Conservation (phyloP, 2,329 filamentous ascomycete genomes). For the Sporothrix globosa region DNA sequence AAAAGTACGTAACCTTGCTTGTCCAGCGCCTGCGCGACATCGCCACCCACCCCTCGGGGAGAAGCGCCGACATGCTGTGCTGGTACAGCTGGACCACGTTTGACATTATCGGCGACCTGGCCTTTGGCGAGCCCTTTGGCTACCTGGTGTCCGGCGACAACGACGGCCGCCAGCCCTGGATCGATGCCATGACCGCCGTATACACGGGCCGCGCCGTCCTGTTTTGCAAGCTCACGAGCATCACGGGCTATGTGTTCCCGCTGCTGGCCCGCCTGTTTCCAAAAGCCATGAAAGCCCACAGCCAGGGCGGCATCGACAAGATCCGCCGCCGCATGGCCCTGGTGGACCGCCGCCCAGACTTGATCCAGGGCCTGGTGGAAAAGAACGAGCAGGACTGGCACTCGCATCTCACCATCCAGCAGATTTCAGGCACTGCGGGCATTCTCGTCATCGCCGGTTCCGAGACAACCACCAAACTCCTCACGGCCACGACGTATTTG, state of each 20-base stretch:
- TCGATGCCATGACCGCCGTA: constrained; percentile 4
- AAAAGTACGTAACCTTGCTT: constrained; percentile 1
- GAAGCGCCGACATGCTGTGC: constrained; percentile 14
- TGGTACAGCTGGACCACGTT: constrained; percentile 22
- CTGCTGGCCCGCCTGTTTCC: constrained; percentile 16
- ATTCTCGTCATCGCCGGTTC: constrained; percentile 5
- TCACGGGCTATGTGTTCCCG: constrained; percentile 6
- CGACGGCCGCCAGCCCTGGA: constrained; percentile 11
- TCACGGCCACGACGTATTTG: constrained; percentile 12
- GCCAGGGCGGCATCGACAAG: constrained; percentile 23
- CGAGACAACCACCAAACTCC: neutral
- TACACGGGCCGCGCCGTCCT: neutral
- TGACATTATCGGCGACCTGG: constrained; percentile 24
- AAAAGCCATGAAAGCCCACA: neutral
- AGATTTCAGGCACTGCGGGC: neutral
- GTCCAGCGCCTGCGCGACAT: constrained; percentile 1
- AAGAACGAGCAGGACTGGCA: constrained; percentile 18
- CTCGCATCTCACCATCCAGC: neutral
- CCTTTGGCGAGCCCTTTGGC: constrained; percentile 3
- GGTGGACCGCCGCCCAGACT: neutral
- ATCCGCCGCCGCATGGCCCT: constrained; percentile 12
- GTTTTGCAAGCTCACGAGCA: constrained; percentile 9
- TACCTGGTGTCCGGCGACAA: neutral
- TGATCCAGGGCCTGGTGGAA: constrained; percentile 8
- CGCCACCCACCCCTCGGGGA: neutral